Conservation (phyloP, 768 basidiomycete genomes). For the Mycena galericulata region DNA sequence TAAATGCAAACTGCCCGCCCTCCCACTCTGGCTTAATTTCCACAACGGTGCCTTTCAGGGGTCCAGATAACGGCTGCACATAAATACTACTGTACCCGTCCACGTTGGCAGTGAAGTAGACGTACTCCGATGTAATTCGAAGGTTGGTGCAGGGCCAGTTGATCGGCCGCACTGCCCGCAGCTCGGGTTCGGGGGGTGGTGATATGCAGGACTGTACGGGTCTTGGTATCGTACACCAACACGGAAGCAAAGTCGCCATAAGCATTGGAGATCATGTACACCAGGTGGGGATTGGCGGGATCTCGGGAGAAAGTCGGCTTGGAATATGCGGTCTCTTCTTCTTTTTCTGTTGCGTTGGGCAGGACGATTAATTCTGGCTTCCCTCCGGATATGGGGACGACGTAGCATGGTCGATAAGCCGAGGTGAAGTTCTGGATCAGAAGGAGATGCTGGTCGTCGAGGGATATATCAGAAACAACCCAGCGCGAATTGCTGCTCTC, state of each 20-base stretch:
- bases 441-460: conserved; percentile 53
- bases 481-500: conserved; percentile 47
- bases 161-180: conserved; percentile 50
- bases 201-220: conserved; percentile 47
- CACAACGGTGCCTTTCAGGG: conserved; percentile 42
- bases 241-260: conserved; percentile 54
- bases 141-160: conserved; percentile 47
- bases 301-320: conserved; percentile 47
- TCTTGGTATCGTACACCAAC: conserved; percentile 47
- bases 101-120: conserved; percentile 52
- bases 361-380: conserved; percentile 46
- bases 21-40: conserved; percentile 47
- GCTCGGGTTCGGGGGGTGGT: conserved; percentile 48
- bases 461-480: conserved; percentile 47
- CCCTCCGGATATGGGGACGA: conserved; percentile 48
- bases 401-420: conserved; percentile 44
- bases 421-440: conserved; percentile 45
- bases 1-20: conserved; percentile 46
- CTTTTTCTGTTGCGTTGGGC: conserved; percentile 48
- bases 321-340: conserved; percentile 39
- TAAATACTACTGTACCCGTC: conserved; percentile 51
- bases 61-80: conserved; percentile 45
- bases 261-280: conserved; percentile 50
- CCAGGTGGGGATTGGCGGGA: conserved; percentile 41
- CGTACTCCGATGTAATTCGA: conserved; percentile 39